Evolutionary conservation across 2,329 filamentous ascomycete genomes (phyloP).

Genomic region (Sporothrix phasma): DNA sequence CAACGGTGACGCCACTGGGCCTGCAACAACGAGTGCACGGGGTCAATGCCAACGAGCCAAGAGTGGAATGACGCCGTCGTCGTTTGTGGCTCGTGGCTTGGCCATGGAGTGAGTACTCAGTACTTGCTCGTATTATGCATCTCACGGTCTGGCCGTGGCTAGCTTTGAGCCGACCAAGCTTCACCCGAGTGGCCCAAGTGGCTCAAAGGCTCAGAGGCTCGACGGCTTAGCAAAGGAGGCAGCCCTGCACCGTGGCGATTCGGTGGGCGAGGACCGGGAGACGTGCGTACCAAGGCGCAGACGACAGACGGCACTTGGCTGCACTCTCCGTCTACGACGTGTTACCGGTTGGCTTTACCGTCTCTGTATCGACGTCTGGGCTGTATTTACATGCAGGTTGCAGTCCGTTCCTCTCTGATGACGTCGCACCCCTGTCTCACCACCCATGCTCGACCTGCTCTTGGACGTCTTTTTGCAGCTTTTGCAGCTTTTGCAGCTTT

Average conservation of each 20-base stretch:
- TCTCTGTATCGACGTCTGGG: neutral
- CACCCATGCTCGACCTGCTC: constrained; percentile 5
- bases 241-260: neutral
- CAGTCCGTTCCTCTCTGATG: neutral
- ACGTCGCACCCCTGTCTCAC: constrained; percentile 12
- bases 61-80: neutral
- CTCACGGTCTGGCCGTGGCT: neutral
- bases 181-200: neutral
- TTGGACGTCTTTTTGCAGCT: neutral
- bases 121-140: no score
- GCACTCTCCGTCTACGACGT: no score
- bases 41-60: neutral
- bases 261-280: neutral
- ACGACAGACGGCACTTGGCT: neutral
- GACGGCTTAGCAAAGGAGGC: no score
- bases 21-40: no score
- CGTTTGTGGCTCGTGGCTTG: constrained; percentile 1
- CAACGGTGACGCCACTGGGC: neutral
- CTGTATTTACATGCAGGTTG: neutral
- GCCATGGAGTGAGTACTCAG: no score
- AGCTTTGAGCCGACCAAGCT: neutral
- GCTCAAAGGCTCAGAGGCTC: no score
- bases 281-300: no score
- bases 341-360: no score
- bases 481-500: neutral